These are phyloP conservation scores for Aureobasidium zeae DNA, from an alignment of 2,329 filamentous ascomycete species.

Conservation along the genomic window DNA sequence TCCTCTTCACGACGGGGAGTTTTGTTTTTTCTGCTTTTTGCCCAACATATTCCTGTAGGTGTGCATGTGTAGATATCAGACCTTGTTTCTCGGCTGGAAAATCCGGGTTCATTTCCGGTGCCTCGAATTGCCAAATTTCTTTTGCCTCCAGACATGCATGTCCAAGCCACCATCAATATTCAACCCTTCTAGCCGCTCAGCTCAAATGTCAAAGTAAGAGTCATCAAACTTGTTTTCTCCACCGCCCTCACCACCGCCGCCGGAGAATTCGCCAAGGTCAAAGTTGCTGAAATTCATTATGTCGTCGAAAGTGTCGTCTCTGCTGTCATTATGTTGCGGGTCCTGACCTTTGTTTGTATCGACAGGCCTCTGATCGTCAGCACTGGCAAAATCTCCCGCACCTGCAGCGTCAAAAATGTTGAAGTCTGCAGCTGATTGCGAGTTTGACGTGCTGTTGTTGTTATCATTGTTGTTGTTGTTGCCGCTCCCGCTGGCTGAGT, in stretches of 20 bases:
- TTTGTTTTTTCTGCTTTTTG: no score
- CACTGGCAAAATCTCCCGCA: slow-evolving; percentile 6
- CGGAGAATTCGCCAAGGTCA: slow-evolving; percentile 21
- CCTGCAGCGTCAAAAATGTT: slow-evolving; percentile 15
- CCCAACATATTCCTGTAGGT: no score
- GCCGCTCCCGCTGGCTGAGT: slow-evolving; percentile 18
- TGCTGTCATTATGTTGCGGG: slow-evolving; percentile 12
- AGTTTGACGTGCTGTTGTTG: neutral
- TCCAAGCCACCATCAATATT: neutral
- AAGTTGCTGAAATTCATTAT: slow-evolving; percentile 30
- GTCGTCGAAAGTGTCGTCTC: slow-evolving; percentile 27
- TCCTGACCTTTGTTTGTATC: neutral
- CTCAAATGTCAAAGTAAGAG: slow-evolving; percentile 27
- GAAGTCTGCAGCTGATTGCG: slow-evolving; percentile 4
- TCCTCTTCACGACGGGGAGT: no score
- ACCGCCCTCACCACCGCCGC: slow-evolving; percentile 26
- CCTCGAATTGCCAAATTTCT: no score
- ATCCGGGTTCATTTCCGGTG: no score
- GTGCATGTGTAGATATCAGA: no score
- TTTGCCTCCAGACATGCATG: no score
- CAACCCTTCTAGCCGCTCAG: neutral
- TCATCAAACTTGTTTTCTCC: slow-evolving; percentile 17
- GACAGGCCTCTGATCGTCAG: neutral
- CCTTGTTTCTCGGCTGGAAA: no score
- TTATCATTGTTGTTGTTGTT: neutral